phyloP scores from a whole-genome alignment of 805 yeast genomes.

The Hanseniaspora lachancei region DNA sequence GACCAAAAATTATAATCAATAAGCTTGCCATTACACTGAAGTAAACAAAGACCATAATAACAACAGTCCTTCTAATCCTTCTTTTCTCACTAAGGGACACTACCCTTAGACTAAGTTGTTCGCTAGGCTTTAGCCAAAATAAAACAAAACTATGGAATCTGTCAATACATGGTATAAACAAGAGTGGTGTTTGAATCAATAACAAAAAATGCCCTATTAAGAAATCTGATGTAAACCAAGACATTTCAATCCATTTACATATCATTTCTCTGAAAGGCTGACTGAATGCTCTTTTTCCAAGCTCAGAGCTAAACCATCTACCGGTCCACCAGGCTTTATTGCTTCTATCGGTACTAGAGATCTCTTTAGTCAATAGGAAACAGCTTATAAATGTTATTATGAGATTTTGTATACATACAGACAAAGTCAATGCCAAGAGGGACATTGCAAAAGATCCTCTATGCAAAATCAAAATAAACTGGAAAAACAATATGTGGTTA shows the following conservation, averaged over 20 bases:
- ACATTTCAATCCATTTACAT: slow-evolving; percentile 46
- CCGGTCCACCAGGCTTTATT: slow-evolving; percentile 66
- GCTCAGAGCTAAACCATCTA: slow-evolving; percentile 43
- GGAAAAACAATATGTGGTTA: slow-evolving; percentile 38
- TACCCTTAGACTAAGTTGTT: slow-evolving; percentile 37
- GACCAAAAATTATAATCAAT: slow-evolving; percentile 29
- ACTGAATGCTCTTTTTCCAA: slow-evolving; percentile 41
- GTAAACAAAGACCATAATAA: slow-evolving; percentile 29
- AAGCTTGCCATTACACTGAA: slow-evolving; percentile 23
- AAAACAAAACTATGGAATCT: slow-evolving; percentile 47
- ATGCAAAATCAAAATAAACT: slow-evolving; percentile 43
- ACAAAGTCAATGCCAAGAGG: slow-evolving; percentile 41
- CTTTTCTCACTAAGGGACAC: slow-evolving; percentile 33
- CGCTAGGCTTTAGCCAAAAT: slow-evolving; percentile 44
- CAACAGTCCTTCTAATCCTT: slow-evolving; percentile 28
- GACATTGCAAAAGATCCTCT: slow-evolving; percentile 42
- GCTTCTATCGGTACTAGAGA: slow-evolving; percentile 35
- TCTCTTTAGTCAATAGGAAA: slow-evolving; percentile 41
- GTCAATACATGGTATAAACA: slow-evolving; percentile 44
- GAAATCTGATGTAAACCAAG: slow-evolving; percentile 43
- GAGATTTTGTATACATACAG: slow-evolving; percentile 37
- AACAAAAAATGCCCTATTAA: slow-evolving; percentile 41
- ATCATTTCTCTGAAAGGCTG: slow-evolving; percentile 47
- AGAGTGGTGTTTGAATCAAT: slow-evolving; percentile 39
- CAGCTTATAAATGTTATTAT: slow-evolving; percentile 36